A percentile compares a stretch with the other conserved stretches of the same genome.
These are phyloP conservation scores for Yamadazyma songkhlaensis DNA, from an alignment of 1,139 yeast species.

Conservation along the genomic window DNA sequence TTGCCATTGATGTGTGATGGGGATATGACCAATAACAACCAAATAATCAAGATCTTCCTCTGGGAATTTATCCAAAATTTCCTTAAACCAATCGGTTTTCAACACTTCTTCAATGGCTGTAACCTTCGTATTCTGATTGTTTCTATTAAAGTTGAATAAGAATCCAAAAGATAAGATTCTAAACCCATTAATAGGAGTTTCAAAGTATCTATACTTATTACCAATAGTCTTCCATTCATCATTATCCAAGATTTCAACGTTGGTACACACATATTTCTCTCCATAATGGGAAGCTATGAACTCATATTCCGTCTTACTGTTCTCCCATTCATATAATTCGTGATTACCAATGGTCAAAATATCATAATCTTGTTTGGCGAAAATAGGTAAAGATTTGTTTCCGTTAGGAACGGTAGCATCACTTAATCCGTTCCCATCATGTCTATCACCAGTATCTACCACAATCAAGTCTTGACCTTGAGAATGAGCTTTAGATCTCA, in stretches of 20 bases:
- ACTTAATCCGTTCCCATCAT: constrained; percentile 88
- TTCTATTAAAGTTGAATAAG: constrained; percentile 69
- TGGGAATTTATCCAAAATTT: constrained; percentile 42
- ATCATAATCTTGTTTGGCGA: constrained; percentile 69
- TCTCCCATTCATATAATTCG: constrained; percentile 75
- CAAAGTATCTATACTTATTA: constrained; percentile 58
- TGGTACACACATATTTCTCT: constrained; percentile 71
- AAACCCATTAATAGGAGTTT: constrained; percentile 51
- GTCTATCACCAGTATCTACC: constrained; percentile 90
- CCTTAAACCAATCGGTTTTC: constrained; percentile 60
- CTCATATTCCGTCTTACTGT: constrained; percentile 65
- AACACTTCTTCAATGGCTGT: constrained; percentile 59
- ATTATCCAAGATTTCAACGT: constrained; percentile 63
- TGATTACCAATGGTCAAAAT: constrained; percentile 88
- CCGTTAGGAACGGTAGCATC: constrained; percentile 82
- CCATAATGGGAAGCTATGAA: constrained; percentile 56
- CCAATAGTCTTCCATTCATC: constrained; percentile 67
- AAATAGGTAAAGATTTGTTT: constrained; percentile 55
- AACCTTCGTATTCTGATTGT: constrained; percentile 61
- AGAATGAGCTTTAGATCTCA: constrained; percentile 43
- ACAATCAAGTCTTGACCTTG: constrained; percentile 61
- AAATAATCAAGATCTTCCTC: constrained; percentile 58
- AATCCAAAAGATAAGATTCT: constrained; percentile 74
- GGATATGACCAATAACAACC: constrained; percentile 77
- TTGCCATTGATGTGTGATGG: constrained; percentile 55